Evolutionary conservation across 495 filamentous ascomycete species (phyloP), one percentile per base, ranked within the genome.

Genomic region (Annulohypoxylon bovei): DNA sequence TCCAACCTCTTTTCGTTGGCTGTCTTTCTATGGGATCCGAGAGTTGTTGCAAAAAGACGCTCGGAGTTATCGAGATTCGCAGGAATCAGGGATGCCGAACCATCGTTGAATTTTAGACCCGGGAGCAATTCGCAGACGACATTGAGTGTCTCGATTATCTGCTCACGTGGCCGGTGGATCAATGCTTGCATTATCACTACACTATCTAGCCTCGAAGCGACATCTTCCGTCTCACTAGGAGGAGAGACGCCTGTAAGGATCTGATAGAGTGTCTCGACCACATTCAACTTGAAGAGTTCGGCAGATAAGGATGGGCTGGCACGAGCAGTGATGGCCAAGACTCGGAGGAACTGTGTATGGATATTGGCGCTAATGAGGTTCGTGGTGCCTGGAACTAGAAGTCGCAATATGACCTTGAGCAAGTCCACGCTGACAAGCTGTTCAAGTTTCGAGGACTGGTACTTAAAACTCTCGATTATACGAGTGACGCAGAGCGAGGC

Each of bases 131-230:
- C 96, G 81, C 96, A 98, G 68, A 98, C 94, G 62, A 99, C 94
- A 78, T 97, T 98, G 61, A 99, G 87, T 4, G 96, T 97, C 82
- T 99, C 96, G 73, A 93, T 94, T 25, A 99, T 91, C 77, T 98
- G 96, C 74, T 99, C 95, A 46, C 93, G 88, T n/a, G 95, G 95
- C 33, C 94, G 88, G 75, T 98, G 96, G 58, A 99, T 97, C 72
- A 99, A 81, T 30, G 95, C 94, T 76, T 99, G 95, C 96, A 99
- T 98, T 78, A 98, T 94, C 52, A 99, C 88, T 27, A 98, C 95
- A 75, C 92, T 97, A 80, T 98, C 95, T 75, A 98, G 93, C 80
- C 95, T 97, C 23, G 86, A 87, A n/a, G 92, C 91, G 30, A 92
- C 85, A 76, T 95, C 91, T 16, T 96, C 92, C 4, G 85, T 86